Evolutionary conservation across 163 green algal species (phyloP).

Genomic region (Scenedesmus sp.): DNA sequence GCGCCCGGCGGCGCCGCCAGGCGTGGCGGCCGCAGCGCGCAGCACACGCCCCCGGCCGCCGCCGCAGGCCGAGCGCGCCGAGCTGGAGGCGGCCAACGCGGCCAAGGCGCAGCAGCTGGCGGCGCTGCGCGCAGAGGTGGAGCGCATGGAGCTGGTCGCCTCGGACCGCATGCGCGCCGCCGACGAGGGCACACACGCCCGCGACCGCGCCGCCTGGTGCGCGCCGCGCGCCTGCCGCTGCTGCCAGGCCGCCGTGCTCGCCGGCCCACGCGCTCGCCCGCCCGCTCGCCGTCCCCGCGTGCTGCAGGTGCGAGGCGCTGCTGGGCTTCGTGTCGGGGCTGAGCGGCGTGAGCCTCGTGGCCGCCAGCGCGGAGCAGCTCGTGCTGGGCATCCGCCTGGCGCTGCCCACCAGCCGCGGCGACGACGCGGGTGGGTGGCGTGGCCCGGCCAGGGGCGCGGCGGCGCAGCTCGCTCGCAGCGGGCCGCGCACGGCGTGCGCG

Average conservation of each 20-base stretch:
- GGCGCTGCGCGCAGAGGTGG: slow-evolving; percentile 21
- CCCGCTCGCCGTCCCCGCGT: too few relatives aligned
- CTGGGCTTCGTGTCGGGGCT: background rate
- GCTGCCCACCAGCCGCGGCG: too few relatives aligned
- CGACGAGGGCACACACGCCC: slow-evolving; percentile 16
- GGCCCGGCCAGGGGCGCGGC: too few relatives aligned
- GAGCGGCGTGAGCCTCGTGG: slow-evolving; percentile 6
- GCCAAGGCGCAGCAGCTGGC: slow-evolving; percentile 6
- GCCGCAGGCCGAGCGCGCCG: slow-evolving; percentile 21
- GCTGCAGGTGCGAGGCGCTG: slow-evolving; percentile 8
- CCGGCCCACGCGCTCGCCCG: background rate
- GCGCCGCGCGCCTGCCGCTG: background rate
- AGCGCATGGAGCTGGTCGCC: slow-evolving; percentile 20
- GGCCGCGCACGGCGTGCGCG: too few relatives aligned
- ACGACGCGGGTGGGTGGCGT: too few relatives aligned
- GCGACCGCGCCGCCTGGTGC: background rate
- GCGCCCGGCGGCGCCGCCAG: background rate
- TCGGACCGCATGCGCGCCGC: slow-evolving; percentile 27
- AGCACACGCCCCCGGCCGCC: background rate
- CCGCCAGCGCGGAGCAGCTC: background rate
- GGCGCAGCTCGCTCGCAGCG: too few relatives aligned
- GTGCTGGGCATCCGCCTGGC: slow-evolving; percentile 12
- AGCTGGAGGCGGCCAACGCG: slow-evolving; percentile 6
- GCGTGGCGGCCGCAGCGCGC: background rate
- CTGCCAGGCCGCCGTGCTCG: background rate